Evolutionary conservation across 805 yeast genomes (phyloP).

Genomic region (Scheffersomyces amazonensis): DNA sequence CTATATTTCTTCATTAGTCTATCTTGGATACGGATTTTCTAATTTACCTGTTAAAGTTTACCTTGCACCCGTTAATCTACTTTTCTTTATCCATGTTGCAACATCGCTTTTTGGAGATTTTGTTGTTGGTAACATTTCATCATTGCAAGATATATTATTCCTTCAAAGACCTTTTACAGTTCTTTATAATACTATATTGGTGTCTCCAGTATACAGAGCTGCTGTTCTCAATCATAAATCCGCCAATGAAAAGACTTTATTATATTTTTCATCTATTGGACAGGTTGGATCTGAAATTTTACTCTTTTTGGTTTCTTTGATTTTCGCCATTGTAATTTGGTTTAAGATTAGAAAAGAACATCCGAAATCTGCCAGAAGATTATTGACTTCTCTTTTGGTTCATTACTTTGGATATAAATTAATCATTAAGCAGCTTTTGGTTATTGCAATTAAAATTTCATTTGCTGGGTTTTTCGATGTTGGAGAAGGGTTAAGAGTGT

Average conservation of each 20-base stretch:
- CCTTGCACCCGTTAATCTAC: not conserved
- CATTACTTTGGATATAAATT: conserved; percentile 3
- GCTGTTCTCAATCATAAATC: not conserved
- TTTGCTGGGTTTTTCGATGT: conserved; percentile 4
- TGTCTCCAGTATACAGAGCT: conserved; percentile 1
- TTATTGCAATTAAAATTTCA: not conserved
- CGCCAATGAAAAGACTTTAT: not conserved
- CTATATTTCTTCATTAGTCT: not conserved
- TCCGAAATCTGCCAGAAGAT: not conserved
- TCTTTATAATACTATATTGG: conserved; percentile 2
- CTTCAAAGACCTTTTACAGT: not conserved
- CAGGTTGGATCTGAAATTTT: conserved; percentile 3
- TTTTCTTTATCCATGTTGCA: not conserved
- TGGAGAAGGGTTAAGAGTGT: conserved; percentile 2
- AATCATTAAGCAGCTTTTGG: conserved; percentile 1
- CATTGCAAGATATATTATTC: not conserved
- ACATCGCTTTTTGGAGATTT: not conserved
- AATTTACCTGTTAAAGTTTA: not conserved
- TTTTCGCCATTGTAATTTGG: conserved; percentile 1
- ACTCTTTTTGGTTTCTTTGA: not conserved
- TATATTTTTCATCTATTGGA: not conserved
- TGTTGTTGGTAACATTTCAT: not conserved
- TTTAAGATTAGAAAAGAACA: conserved; percentile 1
- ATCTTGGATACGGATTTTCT: conserved; percentile 3
- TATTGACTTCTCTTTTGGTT: not conserved